Evolutionary conservation across 2,329 filamentous ascomycete genomes (phyloP), one percentile per base, ranked within the genome.

Genomic region (Aureobasidium sp.): DNA sequence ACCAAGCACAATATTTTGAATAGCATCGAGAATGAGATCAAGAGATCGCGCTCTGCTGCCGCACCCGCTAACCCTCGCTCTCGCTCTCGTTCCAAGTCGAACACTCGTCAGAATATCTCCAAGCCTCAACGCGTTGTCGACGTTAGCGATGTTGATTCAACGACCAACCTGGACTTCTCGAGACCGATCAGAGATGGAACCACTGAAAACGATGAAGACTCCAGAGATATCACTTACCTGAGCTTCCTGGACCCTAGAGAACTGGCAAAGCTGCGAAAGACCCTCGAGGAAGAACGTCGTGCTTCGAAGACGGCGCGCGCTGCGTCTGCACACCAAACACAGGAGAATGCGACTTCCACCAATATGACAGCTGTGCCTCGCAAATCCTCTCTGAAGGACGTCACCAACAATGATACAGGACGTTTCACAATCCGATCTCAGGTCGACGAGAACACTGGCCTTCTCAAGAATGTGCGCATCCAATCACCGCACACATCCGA

Each of bases 321-420:
- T 23, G 67, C 67, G 27, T 68, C 68, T 52, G 63, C 66, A 10
- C 63, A 64, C 6, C 55, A 60, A 17, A 46, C 50, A 8, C 62
- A 64, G 34, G 71, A 72, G 2, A 76, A 78, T 50, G 74, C 78
- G 20, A 79, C 77, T 1, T 63, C 71, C 9, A 69, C 70, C 23
- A 75, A 73, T 66, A 73, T 68, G 48, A 71, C 27, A 77, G 72
- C 65, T 15, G 63, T 74, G 20, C 77, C 78, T n/a, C 80, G 80
- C 57, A 84, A 83, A 67, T 83, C 82, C 1, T 84, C 82, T 0
- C 69, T 84, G 66, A 83, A 80, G 64, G 80, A 83, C 59, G 66
- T 76, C 5, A 81, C 77, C 10, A 70, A 74, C 41, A 71, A 76
- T 34, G 62, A 69, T 26, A 76, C 74, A 15, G 72, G 71, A 27